phyloP scores from a whole-genome alignment of 192 early-diverging fungal species.

The Backusella luteola region DNA sequence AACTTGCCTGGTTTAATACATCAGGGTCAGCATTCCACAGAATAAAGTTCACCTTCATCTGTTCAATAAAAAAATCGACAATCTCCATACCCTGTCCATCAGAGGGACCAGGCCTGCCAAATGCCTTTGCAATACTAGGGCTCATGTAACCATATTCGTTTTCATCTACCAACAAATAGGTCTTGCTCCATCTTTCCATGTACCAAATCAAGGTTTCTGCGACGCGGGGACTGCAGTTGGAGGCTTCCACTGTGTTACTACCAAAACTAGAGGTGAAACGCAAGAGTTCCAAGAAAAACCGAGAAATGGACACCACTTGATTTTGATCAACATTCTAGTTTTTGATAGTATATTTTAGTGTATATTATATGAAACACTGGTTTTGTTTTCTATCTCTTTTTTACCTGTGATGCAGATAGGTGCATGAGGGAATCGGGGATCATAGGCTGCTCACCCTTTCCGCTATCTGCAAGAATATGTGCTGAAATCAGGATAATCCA shows the following conservation, averaged over 20 bases:
- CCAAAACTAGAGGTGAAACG: slow-evolving; percentile 53
- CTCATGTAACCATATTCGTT: slow-evolving; percentile 55
- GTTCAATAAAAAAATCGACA: slow-evolving; percentile 62
- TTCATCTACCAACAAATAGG: slow-evolving; percentile 65
- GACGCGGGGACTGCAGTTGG: slow-evolving; percentile 68
- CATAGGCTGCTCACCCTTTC: slow-evolving; percentile 64
- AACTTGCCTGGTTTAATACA: slow-evolving; percentile 55
- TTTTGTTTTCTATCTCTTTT: neutral
- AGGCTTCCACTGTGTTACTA: slow-evolving; percentile 45
- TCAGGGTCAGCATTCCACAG: slow-evolving; percentile 73
- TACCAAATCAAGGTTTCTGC: slow-evolving; percentile 74
- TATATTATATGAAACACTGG: neutral
- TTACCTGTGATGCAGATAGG: slow-evolving; percentile 47
- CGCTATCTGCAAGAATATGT: slow-evolving; percentile 67
- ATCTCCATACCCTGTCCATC: slow-evolving; percentile 55
- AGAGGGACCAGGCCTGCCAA: slow-evolving; percentile 44
- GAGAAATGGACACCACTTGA: slow-evolving; percentile 50
- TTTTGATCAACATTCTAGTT: slow-evolving; percentile 35
- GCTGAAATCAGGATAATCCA: slow-evolving; percentile 72
- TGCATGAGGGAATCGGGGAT: slow-evolving; percentile 63
- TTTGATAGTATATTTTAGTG: neutral
- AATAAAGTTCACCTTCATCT: slow-evolving; percentile 58
- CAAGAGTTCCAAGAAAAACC: slow-evolving; percentile 47
- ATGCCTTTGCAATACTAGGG: slow-evolving; percentile 52
- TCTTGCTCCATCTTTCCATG: slow-evolving; percentile 68